Evolutionary conservation across 2,329 filamentous ascomycete species (phyloP), one percentile per base, ranked within the genome.

Genomic region (Domatiomyces catenatus): DNA sequence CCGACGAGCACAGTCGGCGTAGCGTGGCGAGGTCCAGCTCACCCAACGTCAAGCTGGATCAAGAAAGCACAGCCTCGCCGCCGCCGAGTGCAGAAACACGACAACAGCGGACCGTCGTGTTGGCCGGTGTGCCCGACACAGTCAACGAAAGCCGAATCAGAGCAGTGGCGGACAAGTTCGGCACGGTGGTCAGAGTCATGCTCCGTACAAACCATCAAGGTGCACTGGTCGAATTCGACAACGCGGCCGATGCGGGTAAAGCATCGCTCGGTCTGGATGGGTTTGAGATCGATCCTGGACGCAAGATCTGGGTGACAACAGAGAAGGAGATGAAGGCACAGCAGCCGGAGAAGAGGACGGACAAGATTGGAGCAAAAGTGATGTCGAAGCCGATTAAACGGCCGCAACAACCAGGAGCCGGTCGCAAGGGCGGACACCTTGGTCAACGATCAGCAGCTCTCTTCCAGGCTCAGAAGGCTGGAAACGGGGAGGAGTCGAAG

Each of bases 111-210:
- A 92, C 86, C 0, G 75, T 96, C 47, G 83, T 83, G 8, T 71
- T 98, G 24, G 78, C 95, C 67, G 84, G 89, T 55, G 72, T 98
- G 1, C 87, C 92, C 0, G 92, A 96, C 62, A 96, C 89, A 0
- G 79, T 96, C 60, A 95, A 93, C 57, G 86, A 94, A 61, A 80
- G 84, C 1, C 86, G 89, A 26, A 79, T 98, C 50, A 79, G 79
- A 44, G 75, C 80, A 0, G 70, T 93, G 2, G 80, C 84, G 7
- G 83, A 87, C 58, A 75, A 79, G 1, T 75, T 81, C 44, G 88
- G 87, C 0, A 66, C 74, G 1, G 73, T 95, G 20, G 73, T 81
- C 56, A 90, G 89, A 64, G 74, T 96, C 3, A 74, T 84, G 10
- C 73, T 95, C 8, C 81, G 87, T 45, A 86, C 88, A 1, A 79